These are phyloP conservation scores for Fonsecaea multimorphosa DNA, from an alignment of 2,329 filamentous ascomycete genomes.

Conservation along the genomic window DNA sequence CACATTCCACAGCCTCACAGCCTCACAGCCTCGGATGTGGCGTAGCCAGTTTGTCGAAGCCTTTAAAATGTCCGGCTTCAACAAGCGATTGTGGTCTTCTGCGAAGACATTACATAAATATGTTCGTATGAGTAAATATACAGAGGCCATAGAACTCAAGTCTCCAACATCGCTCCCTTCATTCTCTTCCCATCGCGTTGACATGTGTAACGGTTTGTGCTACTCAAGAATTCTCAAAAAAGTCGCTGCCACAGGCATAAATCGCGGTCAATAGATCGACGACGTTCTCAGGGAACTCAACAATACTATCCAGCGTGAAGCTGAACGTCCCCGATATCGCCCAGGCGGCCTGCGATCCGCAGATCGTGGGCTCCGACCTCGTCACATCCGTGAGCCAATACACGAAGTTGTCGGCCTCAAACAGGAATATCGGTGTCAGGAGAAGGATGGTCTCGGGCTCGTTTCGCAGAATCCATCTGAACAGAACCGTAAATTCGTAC, in stretches of 20 bases:
- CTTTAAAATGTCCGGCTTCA: too few relatives aligned
- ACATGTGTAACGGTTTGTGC: not conserved
- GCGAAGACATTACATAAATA: not conserved
- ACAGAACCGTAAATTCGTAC: slow-evolving; percentile 27
- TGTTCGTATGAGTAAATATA: not conserved
- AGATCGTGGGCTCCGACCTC: slow-evolving; percentile 7
- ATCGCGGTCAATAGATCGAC: slow-evolving; percentile 8
- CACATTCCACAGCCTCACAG: not conserved
- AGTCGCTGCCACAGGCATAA: slow-evolving; percentile 10
- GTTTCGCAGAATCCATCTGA: slow-evolving; percentile 25
- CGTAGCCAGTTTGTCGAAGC: not conserved
- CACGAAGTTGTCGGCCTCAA: slow-evolving; percentile 20
- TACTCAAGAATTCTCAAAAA: slow-evolving; percentile 7
- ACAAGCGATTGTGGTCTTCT: not conserved
- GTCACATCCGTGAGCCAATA: slow-evolving; percentile 29
- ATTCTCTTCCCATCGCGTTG: not conserved
- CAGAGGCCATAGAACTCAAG: not conserved
- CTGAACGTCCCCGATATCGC: slow-evolving; percentile 16
- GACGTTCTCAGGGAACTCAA: slow-evolving; percentile 3
- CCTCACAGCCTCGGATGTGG: not conserved
- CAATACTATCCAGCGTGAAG: not conserved
- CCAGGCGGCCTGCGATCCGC: slow-evolving; percentile 19
- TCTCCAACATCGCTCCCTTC: not conserved
- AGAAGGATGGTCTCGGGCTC: slow-evolving; percentile 17
- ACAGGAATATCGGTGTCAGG: slow-evolving; percentile 15